phyloP scores from a whole-genome alignment of 768 basidiomycete species.

The Gymnopilus junonius region DNA sequence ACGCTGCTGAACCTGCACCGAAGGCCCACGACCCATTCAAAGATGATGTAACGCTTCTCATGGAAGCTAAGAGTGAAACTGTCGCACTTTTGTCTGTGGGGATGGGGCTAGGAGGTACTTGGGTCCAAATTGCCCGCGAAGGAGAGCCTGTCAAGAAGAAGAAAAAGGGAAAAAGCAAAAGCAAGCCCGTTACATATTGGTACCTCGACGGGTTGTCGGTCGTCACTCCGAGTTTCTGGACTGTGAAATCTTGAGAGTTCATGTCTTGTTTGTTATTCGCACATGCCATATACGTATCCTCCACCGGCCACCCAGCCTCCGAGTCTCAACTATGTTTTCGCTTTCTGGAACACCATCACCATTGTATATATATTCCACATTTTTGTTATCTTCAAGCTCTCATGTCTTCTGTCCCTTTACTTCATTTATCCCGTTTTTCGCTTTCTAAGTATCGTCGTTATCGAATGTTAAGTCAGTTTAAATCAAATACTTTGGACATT shows the following conservation, averaged over 20 bases:
- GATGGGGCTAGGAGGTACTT: conserved; percentile 67
- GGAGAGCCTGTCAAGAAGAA: conserved; percentile 32
- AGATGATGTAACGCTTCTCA: conserved; percentile 64
- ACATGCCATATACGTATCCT: background rate
- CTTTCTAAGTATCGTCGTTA: no score
- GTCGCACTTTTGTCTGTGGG: conserved; percentile 50
- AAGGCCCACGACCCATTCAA: conserved; percentile 53
- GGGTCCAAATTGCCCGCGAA: conserved; percentile 67
- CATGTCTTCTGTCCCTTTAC: background rate
- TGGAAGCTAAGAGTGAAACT: conserved; percentile 42
- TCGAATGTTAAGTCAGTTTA: no score
- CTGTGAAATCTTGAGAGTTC: conserved; percentile 10
- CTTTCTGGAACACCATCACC: background rate
- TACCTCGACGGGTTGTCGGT: conserved; percentile 46
- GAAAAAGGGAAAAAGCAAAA: conserved; percentile 41
- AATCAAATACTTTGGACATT: no score
- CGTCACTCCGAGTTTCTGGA: conserved; percentile 44
- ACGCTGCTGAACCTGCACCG: conserved; percentile 26
- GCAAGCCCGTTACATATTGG: conserved; percentile 41
- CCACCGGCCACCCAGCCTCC: background rate
- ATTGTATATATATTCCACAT: background rate
- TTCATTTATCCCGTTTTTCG: no score
- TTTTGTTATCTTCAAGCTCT: background rate
- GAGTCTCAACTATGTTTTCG: background rate
- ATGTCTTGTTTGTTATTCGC: background rate